phyloP scores from a whole-genome alignment of 257 asterid species.

The Solanum virginianum region DNA sequence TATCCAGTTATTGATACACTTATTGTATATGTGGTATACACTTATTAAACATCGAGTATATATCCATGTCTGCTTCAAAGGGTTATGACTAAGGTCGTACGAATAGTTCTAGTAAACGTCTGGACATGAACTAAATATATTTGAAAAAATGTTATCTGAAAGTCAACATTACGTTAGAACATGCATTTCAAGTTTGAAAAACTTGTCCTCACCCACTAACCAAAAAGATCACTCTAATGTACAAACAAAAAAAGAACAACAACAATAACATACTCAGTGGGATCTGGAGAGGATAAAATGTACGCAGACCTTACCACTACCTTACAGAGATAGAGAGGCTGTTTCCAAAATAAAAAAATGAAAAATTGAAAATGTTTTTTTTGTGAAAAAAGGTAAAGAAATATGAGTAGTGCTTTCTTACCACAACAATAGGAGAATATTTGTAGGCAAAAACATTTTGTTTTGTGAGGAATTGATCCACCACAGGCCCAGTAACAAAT shows the following conservation, averaged over 20 bases:
- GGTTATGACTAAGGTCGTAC: neutral
- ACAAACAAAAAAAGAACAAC: neutral
- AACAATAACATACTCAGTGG: too few species aligned
- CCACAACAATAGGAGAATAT: constrained; percentile 61
- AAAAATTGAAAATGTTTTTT: too few species aligned
- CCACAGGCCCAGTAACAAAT: constrained; percentile 56
- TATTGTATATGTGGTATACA: neutral
- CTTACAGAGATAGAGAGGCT: too few species aligned
- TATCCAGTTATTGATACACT: too few species aligned
- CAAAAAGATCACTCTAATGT: neutral
- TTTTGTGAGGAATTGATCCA: constrained; percentile 63
- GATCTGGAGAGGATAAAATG: too few species aligned
- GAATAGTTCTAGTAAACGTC: too few species aligned
- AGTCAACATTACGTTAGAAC: neutral
- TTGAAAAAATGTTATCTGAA: neutral
- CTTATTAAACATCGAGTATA: neutral
- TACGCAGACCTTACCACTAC: too few species aligned
- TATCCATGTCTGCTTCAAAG: neutral
- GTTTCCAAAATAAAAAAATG: too few species aligned
- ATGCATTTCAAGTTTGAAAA: neutral
- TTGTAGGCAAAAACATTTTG: constrained; percentile 62
- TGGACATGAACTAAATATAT: neutral
- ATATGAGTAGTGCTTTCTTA: constrained; percentile 1
- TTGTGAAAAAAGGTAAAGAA: neutral
- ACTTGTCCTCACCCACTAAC: neutral